Evolutionary conservation across 2,329 filamentous ascomycete genomes (phyloP), one percentile per base, ranked within the genome.

Genomic region (Aureobasidium sp.): DNA sequence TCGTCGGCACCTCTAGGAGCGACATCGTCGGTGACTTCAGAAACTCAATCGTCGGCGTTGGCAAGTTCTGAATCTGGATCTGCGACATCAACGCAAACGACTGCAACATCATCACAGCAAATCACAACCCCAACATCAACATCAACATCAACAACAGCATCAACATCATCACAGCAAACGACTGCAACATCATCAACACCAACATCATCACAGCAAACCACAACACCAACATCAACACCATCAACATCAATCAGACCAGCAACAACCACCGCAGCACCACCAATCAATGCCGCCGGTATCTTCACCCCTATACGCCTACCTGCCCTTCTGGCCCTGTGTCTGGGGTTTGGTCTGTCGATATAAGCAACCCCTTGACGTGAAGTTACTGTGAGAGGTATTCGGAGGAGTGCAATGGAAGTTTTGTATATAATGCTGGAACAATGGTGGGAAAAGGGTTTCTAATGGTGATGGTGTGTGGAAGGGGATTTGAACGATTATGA

Each of bases 211-310:
- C 34, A 2, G 14, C 34, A 41, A 25, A 25, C 22, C 22, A 25
- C 22, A 25, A 25, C 22, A 29, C 11, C 3, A 11, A 56, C 36
- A 20, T 20, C 52, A 5, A 22, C 39, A 15, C 7, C 7, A 7
- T 22, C 52, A 3, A 22, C 49, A 17, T 42, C 47, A 5, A 22
- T 59, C 2, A 59, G 7, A n/a, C 55, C 55, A 3, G 55, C 55
- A 25, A 34, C 55, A 9, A 59, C 55, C 8, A 59, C 55, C 7
- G 55, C 55, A 2, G 55, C 55, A 20, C 55, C 55, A 31, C 55
- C 55, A 8, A 31, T 20, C 5, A 59, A 39, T 22, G 42, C 55
- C 5, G 42, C 22, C n/a, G 3, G 14, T 25, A 22, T 5, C 5
- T 3, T 12, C 2, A 3, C 3, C 3, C 22, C 27, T 25, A 7